Evolutionary conservation across 2,329 filamentous ascomycete species (phyloP).

Genomic region (Chaetomiaceae sp.): DNA sequence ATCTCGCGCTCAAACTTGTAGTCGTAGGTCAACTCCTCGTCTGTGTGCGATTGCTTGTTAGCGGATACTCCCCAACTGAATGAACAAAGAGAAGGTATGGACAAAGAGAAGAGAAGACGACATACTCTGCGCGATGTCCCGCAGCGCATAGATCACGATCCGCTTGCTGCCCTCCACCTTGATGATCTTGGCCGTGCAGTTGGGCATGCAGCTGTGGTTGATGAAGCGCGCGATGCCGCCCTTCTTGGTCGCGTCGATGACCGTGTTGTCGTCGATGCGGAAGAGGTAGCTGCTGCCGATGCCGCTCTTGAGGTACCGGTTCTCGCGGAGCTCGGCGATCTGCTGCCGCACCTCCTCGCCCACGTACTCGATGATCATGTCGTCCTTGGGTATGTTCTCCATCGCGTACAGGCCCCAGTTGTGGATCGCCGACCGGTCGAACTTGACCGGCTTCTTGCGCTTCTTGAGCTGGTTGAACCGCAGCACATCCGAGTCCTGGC

Average conservation of each 20-base stretch:
- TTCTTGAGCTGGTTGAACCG: constrained; percentile 99
- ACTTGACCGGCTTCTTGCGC: constrained; percentile 97
- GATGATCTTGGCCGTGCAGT: constrained; percentile 99
- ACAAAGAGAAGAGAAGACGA: constrained; percentile 23
- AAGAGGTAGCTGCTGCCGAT: constrained; percentile 97
- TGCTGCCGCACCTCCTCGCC: constrained; percentile 95
- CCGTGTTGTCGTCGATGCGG: constrained; percentile 94
- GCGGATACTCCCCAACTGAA: constrained; percentile 1
- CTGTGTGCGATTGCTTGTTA: constrained; percentile 41
- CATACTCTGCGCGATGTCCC: constrained; percentile 92
- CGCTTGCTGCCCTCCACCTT: constrained; percentile 96
- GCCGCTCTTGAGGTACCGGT: constrained; percentile 87
- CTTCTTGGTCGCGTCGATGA: constrained; percentile 97
- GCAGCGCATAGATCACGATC: constrained; percentile 96
- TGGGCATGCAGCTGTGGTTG: constrained; percentile 96
- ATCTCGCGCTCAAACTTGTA: constrained; percentile 99
- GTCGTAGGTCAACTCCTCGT: constrained; percentile 98
- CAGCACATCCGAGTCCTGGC: constrained; percentile 80
- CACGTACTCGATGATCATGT: constrained; percentile 99
- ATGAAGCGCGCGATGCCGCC: constrained; percentile 97
- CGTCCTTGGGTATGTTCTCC: constrained; percentile 93
- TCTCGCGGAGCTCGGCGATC: constrained; percentile 93
- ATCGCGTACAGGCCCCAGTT: constrained; percentile 98
- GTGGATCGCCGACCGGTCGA: constrained; percentile 94
- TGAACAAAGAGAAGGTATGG: neutral